Base-by-base conservation (phyloP, 495 filamentous ascomycete species). In the Neurospora tetraspora region DNA sequence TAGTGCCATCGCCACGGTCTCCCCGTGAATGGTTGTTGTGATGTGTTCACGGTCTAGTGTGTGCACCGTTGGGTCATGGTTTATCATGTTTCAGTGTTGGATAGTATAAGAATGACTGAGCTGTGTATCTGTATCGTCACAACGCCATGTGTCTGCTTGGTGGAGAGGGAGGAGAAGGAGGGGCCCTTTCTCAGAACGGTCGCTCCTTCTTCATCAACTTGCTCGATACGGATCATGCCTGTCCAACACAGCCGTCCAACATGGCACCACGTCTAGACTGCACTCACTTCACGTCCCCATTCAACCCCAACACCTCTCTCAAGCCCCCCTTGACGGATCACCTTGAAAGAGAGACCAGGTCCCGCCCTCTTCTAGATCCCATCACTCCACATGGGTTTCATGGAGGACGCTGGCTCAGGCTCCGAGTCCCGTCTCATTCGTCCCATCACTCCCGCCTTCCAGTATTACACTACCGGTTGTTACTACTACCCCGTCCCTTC, bases 201-300 rank as follows among this genome's bases (percentile, higher is more conserved):
- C 18, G 23, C 68, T 70, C 68, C 11, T 36, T 34, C 23, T 68
- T 53, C 14, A 45, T 70, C 14, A 45, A 65, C 31, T 38, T 72
- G 71, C 42, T 61, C 43, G 23, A 38, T 31, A 27, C 53, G 42
- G 69, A 79, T 71, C 75, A 81, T 81, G 79, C 79, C 75, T 78
- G 77, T 74, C 71, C 53, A 65, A 34, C 53, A 34, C 31, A 34
- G 31, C 53, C 61, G 68, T 40, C 70, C 39, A 53, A 43, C 78
- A 78, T 81, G 78, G 75, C 76, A 68, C 70, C 75, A 71, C 75
- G 42, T 74, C 78, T 61, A 70, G 70, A 77, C 37, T 69, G 71
- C 72, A 74, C 72, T 75, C 74, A 70, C 72, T 68, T 72, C 69
- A 65, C 77, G 77, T 76, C 74, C n/a, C 5, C 39, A 36, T 34